Evolutionary conservation across 805 yeast species (phyloP), one percentile per base, ranked within the genome.

Genomic region (Alloascoidea africana): DNA sequence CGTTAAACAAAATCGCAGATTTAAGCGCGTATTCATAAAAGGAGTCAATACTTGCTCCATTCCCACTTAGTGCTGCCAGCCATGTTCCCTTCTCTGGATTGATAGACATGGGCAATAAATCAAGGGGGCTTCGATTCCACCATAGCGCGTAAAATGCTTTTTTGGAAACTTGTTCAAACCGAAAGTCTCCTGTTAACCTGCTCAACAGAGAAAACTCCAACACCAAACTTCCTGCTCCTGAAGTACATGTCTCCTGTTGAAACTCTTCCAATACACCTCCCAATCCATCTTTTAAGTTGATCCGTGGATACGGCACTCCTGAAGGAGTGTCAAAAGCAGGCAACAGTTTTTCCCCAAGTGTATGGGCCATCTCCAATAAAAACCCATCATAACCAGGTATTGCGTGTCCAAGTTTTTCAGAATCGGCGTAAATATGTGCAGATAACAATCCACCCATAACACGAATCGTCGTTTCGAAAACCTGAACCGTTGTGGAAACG

Each of bases 31-130:
- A 83, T 50, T 87, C 97, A 52, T 78, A 87, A 49, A 83, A 83
- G 0, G 95, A 84, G 55, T 87, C 97, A 13, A 84, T 70, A 2
- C 94, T 80, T 0, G 96, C 96, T 2, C 97, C 96, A 5, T 82
- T 66, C 0, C 96, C 95, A 0, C 91, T 72, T 32, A 74, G 56
- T 0, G 66, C 52, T 39, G 78, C 78, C 32, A 62, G 56, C 73
- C 83, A 75, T 30, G 53, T 49, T 27, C 74, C 72, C 0, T 63
- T 55, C 1, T 62, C 48, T 0, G 87, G 78, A 42, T 78, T 76
- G 3, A 86, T 60, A 0, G 87, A 66, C 83, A 81, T 79, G 2
- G 95, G 94, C 11, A 89, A 48, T 18, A 89, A 59, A 44, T 81
- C 73, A 11, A 81, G 51, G 1, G 55, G 47, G 39, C 81, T 68